A percentile compares a stretch with the other conserved stretches of the same genome.
Conservation (phyloP, 306 rosid species). For the Lathyrus aphaca region DNA sequence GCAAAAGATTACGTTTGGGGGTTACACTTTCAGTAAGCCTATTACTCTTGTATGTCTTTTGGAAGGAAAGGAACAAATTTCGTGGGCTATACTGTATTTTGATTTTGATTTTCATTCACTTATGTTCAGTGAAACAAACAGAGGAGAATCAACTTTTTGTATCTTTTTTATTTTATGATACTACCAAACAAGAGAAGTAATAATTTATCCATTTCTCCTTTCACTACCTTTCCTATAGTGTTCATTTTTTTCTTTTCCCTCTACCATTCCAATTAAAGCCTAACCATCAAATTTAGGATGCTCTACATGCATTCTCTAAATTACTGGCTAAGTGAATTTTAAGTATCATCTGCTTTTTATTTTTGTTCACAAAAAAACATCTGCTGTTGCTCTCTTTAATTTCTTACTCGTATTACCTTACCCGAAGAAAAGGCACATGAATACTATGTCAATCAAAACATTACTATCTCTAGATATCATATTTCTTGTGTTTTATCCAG, state of each 20-base stretch:
- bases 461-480: neutral
- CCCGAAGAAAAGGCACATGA: neutral
- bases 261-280: neutral
- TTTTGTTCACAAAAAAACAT: neutral
- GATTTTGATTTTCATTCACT: neutral
- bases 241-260: neutral
- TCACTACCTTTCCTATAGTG: neutral
- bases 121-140: neutral
- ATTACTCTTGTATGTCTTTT: neutral
- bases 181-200: neutral
- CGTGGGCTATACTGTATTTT: neutral
- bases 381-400: neutral
- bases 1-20: neutral
- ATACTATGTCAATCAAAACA: slow-evolving; percentile 6
- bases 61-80: neutral
- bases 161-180: neutral
- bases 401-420: neutral
- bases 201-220: neutral
- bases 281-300: slow-evolving; percentile 8
- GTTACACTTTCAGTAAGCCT: neutral
- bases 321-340: neutral
- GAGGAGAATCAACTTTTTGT: neutral
- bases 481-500: slow-evolving; percentile 8
- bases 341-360: slow-evolving; percentile 2
- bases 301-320: no score